A percentile compares a stretch with the other conserved stretches of the same genome.
Conservation (phyloP, 306 rosid species). For the Notholithocarpus densiflorus region DNA sequence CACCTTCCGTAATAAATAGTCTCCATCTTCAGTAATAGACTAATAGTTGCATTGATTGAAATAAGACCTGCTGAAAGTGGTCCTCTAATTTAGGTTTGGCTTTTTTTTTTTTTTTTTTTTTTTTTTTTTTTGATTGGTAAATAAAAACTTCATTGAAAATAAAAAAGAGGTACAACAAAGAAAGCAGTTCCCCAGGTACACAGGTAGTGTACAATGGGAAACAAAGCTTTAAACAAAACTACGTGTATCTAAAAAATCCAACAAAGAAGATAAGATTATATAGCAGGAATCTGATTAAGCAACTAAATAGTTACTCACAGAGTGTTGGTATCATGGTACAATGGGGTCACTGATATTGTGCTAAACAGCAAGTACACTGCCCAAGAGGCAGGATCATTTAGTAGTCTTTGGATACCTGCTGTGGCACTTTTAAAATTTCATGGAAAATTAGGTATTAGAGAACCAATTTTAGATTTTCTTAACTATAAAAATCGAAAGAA, state of each 20-base stretch:
- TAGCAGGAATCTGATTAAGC: not conserved
- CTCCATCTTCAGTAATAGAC: not conserved
- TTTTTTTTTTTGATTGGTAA: too few species aligned
- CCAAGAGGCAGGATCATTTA: not conserved
- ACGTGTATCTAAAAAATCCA: too few species aligned
- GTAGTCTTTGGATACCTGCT: not conserved
- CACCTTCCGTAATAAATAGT: not conserved
- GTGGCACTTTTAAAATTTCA: not conserved
- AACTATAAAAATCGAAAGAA: not conserved
- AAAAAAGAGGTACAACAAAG: too few species aligned
- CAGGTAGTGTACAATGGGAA: too few species aligned
- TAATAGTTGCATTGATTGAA: not conserved
- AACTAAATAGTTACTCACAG: not conserved
- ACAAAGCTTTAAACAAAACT: too few species aligned
- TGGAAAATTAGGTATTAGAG: not conserved
- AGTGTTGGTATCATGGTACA: not conserved
- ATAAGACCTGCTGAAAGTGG: not conserved
- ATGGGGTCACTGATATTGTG: not conserved
- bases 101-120: not conserved
- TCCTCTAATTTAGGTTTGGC: not conserved
- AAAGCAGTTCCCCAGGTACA: too few species aligned
- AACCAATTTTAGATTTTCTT: not conserved
- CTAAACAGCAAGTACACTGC: not conserved
- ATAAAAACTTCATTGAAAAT: too few species aligned
- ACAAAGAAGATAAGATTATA: not conserved